Evolutionary conservation across 208 protist species (phyloP), one percentile per base, ranked within the genome.

Genomic region (Porcisia hertigi): DNA sequence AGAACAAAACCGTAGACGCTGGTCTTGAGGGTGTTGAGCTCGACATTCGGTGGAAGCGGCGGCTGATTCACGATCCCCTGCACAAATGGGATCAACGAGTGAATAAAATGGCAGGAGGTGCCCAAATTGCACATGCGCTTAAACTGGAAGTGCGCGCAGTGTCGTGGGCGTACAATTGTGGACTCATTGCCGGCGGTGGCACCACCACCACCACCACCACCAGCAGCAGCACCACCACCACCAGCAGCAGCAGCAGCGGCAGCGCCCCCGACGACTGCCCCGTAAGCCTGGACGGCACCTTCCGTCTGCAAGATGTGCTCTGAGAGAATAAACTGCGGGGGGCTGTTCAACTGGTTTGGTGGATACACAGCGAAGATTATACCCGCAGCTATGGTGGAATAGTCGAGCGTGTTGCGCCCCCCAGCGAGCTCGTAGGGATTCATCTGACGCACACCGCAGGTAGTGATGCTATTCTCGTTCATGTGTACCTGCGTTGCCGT

Each of bases 111-210:
- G 75, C 90, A 94, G 0, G 70, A 73, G 8, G 64, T 57, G 18
- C 90, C 90, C 5, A 91, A 66, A 59, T 91, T 86, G 71, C 90
- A 94, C 84, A 94, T 89, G 30, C 86, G 82, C 71, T 92, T 94
- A 64, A 92, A 92, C 81, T 94, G 90, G 57, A 94, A 94, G 75
- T 94, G 90, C 4, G 90, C 90, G 71, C 90, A 94, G 76, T 94
- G 90, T 20, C 87, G 84, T 20, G 84, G 67, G 43, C 87, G 88
- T 39, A 90, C 39, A 47, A 81, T 73, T 18, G 43, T 69, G 14
- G 70, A 41, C 5, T 76, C 45, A 0, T 18, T 18, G 60, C 34
- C 39, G 72, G 49, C 30, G 36, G 25, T 62, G 49, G 63, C 77
- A 45, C 66, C 66, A 36, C 49, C 47, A 65, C 60, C 25, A 1